Conservation (phyloP, 1,139 yeast genomes). For the Taphrina deformans region DNA sequence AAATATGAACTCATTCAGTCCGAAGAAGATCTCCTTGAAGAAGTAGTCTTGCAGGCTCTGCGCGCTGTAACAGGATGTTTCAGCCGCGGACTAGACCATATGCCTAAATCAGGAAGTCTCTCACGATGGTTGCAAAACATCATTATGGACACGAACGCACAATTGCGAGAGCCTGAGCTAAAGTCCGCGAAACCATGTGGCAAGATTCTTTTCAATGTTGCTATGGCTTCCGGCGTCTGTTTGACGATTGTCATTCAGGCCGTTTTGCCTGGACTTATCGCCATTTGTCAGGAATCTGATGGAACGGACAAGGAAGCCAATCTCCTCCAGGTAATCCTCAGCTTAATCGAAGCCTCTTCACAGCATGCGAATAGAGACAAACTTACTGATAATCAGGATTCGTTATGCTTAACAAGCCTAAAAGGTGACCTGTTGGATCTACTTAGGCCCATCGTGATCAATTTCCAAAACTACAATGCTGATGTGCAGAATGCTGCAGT, state of each 20-base stretch:
- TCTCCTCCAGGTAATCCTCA: conserved; percentile 55
- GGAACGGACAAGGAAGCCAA: conserved; percentile 60
- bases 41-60: conserved; percentile 55
- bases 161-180: conserved; percentile 53
- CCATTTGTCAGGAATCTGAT: conserved; percentile 43
- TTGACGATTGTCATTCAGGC: conserved; percentile 54
- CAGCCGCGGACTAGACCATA: conserved; percentile 48
- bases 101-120: conserved; percentile 36
- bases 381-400: conserved; percentile 40
- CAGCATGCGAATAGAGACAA: neutral
- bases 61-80: conserved; percentile 47
- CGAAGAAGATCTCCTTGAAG: conserved; percentile 50
- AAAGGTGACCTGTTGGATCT: conserved; percentile 45
- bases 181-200: conserved; percentile 64
- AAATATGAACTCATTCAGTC: conserved; percentile 81
- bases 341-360: conserved; percentile 51
- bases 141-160: conserved; percentile 59
- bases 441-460: conserved; percentile 62
- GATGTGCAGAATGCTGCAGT: conserved; percentile 67
- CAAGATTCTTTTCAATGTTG: conserved; percentile 59
- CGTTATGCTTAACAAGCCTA: conserved; percentile 62
- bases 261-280: conserved; percentile 48
- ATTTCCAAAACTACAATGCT: conserved; percentile 52
- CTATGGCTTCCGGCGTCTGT: conserved; percentile 50
- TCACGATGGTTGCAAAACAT: conserved; percentile 45